Evolutionary conservation across 306 rosid genomes (phyloP), one percentile per base, ranked within the genome.

Genomic region (Malus orientalis): DNA sequence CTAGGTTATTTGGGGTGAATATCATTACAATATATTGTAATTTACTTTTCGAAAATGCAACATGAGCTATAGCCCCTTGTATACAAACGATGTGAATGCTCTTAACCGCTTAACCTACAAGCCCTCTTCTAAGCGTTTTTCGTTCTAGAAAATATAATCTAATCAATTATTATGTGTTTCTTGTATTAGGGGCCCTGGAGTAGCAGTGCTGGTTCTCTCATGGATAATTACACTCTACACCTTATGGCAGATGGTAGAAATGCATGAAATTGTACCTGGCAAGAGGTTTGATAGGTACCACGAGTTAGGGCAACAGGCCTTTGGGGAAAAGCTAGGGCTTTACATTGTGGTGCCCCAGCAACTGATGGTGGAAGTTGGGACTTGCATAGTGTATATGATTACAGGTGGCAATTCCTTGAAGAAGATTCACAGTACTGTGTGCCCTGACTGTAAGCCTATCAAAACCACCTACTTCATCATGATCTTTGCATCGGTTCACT

Each of bases 261-360:
- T 82, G 86, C 88, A 85, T 23, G 88, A 85, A n/a, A 30, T 54
- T 15, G 84, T 79, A 11, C 86, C 86, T 0, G 86, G 86, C 22
- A 81, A 70, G 76, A 69, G 88, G 72, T 85, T 82, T 40, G 88
- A 85, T 14, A 66, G 88, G 69, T 85, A 85, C 82, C 88, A 85
- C 54, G 88, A 85, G 45, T 47, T 85, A 23, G 84, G 88, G 1
- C 86, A 85, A 36, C 80, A 85, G 12, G 82, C 82, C 54, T 79
- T 85, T 13, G 84, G 88, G 1, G 78, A 79, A 76, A 82, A 65
- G 74, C 78, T 76, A 5, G 88, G 88, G 10, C 80, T 82, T 32
- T 82, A 78, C 78, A 11, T 85, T 13, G 86, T 85, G 72, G 88
- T 82, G 19, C 86, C 88, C 1, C 88, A 85, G 36, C 88, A 85